A percentile compares a stretch with the other conserved stretches of the same genome.
These are phyloP conservation scores for Chlorella sp. DNA, from an alignment of 139 green algal genomes.

Conservation along the genomic window DNA sequence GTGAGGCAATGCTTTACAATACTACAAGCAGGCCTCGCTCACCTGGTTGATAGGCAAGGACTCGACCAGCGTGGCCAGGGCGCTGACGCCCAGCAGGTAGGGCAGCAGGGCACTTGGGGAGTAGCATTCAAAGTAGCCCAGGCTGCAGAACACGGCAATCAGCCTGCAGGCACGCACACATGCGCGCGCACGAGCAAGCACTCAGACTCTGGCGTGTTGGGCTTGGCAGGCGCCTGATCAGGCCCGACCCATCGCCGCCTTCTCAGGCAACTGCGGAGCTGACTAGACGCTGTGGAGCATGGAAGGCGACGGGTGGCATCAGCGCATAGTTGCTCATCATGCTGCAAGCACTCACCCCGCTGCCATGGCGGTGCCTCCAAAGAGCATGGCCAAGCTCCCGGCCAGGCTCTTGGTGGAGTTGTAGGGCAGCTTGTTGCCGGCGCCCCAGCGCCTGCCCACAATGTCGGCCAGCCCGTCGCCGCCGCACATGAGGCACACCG, in stretches of 20 bases:
- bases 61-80: conserved; percentile 68
- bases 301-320: too few relatives aligned
- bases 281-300: too few relatives aligned
- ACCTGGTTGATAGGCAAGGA: conserved; percentile 71
- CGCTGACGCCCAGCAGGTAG: conserved; percentile 39
- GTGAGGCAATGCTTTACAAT: too few relatives aligned
- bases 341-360: conserved; percentile 39
- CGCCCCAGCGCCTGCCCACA: conserved; percentile 68
- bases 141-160: conserved; percentile 40
- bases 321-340: too few relatives aligned
- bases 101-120: conserved; percentile 16
- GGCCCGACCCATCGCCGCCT: too few relatives aligned
- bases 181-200: too few relatives aligned
- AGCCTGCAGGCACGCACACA: too few relatives aligned
- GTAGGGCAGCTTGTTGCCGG: conserved; percentile 63
- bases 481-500: conserved; percentile 79
- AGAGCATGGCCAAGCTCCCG: conserved; percentile 81
- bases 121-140: conserved; percentile 51
- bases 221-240: too few relatives aligned
- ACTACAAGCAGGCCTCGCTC: too few relatives aligned
- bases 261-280: too few relatives aligned
- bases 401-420: conserved; percentile 85
- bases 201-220: too few relatives aligned
- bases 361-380: conserved; percentile 47
- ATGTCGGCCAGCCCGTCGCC: conserved; percentile 93